Percentiles rank a stretch among this genome's conserved stretches.
Evolutionary conservation across 2,329 filamentous ascomycete species (phyloP).

Genomic region (Colletotrichum melonis): DNA sequence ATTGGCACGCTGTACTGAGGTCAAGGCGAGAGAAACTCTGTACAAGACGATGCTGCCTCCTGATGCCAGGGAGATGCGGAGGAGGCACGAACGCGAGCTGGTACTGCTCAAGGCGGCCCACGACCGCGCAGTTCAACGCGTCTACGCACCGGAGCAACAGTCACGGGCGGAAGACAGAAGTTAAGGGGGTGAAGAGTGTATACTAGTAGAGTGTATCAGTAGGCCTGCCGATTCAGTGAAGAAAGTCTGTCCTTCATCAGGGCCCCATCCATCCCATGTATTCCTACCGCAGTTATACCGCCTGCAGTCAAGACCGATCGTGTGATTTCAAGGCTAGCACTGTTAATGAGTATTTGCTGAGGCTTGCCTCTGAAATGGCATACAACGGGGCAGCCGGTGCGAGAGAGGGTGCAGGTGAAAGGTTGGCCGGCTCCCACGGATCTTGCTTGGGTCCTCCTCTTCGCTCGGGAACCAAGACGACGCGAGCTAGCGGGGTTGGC

Average conservation of each 20-base stretch:
- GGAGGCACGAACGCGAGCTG: constrained; percentile 25
- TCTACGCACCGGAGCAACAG: constrained; percentile 14
- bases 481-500: background rate
- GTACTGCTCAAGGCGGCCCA: constrained; percentile 25
- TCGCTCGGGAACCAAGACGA: background rate
- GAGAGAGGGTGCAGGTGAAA: background rate
- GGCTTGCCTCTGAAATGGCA: background rate
- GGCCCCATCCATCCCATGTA: background rate
- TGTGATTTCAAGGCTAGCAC: background rate
- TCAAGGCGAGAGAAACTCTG: constrained; percentile 7
- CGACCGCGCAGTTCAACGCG: constrained; percentile 21
- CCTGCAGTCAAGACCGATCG: background rate
- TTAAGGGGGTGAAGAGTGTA: background rate
- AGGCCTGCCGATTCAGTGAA: background rate
- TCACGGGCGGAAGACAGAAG: background rate
- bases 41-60: constrained; percentile 21
- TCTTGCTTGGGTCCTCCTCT: background rate
- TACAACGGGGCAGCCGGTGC: background rate
- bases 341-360: background rate
- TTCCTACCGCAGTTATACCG: too few species aligned
- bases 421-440: background rate
- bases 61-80: constrained; percentile 29
- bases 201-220: constrained; percentile 14
- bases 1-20: background rate
- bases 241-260: background rate